Evolutionary conservation across 1,284 basidiomycete genomes (phyloP), one percentile per base, ranked within the genome.

Genomic region (Agaricales sp.): DNA sequence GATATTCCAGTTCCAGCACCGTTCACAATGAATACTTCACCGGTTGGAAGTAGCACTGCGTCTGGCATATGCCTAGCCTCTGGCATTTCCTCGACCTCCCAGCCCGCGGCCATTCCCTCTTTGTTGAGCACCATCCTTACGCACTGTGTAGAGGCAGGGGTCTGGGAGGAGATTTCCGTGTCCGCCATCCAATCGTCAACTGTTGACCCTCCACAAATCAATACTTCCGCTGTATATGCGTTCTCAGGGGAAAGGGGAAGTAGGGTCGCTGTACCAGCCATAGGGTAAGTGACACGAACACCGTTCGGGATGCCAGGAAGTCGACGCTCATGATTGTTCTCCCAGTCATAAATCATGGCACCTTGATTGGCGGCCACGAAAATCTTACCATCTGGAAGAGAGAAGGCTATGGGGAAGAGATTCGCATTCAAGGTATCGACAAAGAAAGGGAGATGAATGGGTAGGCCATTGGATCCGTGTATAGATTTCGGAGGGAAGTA

Each of bases 291-390:
- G 26, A 91, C 77, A 18, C 84, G 82, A 13, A 91, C 79, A 25
- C 80, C 82, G 54, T 91, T 90, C 2, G 89, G 89, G 52, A 92
- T 74, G 43, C 61, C 61, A 12, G 87, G 87, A 2, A 91, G 74
- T 39, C 74, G 66, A 18, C 61, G 67, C 61, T 91, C 88, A 0
- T 64, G 72, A 57, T 90, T 81, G 3, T 64, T 65, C 55, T 71
- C 59, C 82, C 83, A 86, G 61, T 91, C 74, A 59, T 91, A 92
- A 52, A 92, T 78, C 70, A 85, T 88, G 2, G 85, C 80, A 53
- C 87, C 78, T 39, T 68, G 77, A 59, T 92, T 92, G 2, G 88
- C 89, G 16, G 84, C 87, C 48, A 92, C 72, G 61, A 92, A 91
- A n/a, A 92, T 56, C 19, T 61, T 77, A 1, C 80, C 82, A 55